Base-by-base conservation (phyloP, 1,284 basidiomycete genomes). In the Pterulicium gracile region DNA sequence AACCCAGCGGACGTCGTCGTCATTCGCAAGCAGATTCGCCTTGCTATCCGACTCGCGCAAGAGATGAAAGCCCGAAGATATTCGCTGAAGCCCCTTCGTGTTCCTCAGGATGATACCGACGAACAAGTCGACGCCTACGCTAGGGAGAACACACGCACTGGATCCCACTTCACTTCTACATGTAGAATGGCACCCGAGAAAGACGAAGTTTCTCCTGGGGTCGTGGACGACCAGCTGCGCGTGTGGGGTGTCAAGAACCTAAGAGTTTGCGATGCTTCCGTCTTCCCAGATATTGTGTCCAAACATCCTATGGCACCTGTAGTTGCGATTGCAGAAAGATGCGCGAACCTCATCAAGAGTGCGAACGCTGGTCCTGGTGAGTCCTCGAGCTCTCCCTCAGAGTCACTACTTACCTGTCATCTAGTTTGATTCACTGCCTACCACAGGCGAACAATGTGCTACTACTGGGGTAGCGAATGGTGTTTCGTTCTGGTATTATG, bases 161-260 rank as follows among this genome's bases (percentile, higher is more conserved):
- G 58, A 15, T 66, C 58, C 51, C 65, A 68, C 49, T 67, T 65
- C 46, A 55, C 60, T 4, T 63, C 57, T 4, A 63, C 63, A 7
- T 67, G 65, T 49, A 52, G 65, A 3, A 67, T 67, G 66, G 72
- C 64, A 39, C 36, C 36, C 5, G 36, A 39, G 15, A 39, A 17
- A 14, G 56, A 55, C 4, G 61, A 56, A 40, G 43, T 58, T 24
- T 59, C 60, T 36, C 20, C 43, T 0, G 72, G 70, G 1, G 76
- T 78, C 0, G 64, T 79, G 5, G 74, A 79, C 48, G 55, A 68
- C 4, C 55, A 68, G 51, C 56, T 80, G 45, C 54, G 59, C 13
- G 75, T 81, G 15, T 68, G 74, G 48, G 75, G 77, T 1, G 55
- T 65, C 1, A 47, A 50, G 3, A 63, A 65, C 3, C 51, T 73